Conservation (phyloP, 176 grass and related monocot species). For the Calamus simplicifolius region DNA sequence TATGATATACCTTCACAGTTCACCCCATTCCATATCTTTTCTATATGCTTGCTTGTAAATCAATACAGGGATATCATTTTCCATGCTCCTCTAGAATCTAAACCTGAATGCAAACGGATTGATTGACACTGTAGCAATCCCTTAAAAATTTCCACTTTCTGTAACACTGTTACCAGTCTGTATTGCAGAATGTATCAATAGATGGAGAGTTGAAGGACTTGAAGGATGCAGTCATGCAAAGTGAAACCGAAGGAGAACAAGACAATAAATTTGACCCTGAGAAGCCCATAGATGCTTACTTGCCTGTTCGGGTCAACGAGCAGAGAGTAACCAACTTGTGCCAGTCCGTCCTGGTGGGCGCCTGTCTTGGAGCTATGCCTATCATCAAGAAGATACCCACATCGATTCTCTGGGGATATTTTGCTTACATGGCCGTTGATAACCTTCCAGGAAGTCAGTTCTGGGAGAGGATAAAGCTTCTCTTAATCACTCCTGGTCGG, state of each 20-base stretch:
- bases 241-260: conserved; percentile 19
- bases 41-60: too few relatives aligned
- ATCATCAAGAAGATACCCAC: conserved; percentile 71
- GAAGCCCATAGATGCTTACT: conserved; percentile 62
- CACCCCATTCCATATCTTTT: too few relatives aligned
- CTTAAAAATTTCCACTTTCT: not conserved
- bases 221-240: conserved; percentile 57
- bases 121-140: too few relatives aligned
- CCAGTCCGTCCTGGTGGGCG: conserved; percentile 72
- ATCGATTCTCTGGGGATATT: conserved; percentile 89
- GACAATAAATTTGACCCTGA: conserved; percentile 48
- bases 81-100: too few relatives aligned
- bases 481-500: conserved; percentile 53
- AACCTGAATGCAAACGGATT: too few relatives aligned
- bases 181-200: conserved; percentile 38
- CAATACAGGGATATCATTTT: too few relatives aligned
- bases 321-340: conserved; percentile 79
- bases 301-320: conserved; percentile 87
- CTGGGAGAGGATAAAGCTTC: conserved; percentile 75
- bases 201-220: conserved; percentile 59
- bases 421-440: conserved; percentile 93
- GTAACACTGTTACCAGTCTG: not conserved
- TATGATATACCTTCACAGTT: too few relatives aligned
- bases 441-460: conserved; percentile 92
- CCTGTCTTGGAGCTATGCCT: conserved; percentile 81